Conservation (phyloP, 2,329 filamentous ascomycete genomes). For the Diaporthe ilicicola region DNA sequence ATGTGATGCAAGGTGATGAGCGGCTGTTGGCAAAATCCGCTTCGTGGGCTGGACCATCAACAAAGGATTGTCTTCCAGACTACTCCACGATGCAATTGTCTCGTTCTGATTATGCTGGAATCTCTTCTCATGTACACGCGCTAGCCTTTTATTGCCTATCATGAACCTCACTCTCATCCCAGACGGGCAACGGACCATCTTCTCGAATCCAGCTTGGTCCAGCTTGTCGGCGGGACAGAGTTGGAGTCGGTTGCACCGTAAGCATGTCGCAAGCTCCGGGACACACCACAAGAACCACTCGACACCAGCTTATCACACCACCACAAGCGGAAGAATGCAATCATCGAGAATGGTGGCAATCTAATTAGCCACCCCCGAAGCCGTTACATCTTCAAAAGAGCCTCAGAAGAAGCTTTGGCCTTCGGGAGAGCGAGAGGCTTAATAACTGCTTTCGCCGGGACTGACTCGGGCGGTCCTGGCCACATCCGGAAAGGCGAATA, state of each 20-base stretch:
- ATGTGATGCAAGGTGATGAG: background rate
- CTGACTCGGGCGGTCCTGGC: slow-evolving; percentile 24
- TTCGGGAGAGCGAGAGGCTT: background rate
- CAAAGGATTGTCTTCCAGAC: background rate
- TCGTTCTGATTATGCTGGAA: background rate
- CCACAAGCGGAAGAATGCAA: background rate
- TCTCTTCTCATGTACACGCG: background rate
- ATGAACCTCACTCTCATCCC: no score
- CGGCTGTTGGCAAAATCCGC: background rate
- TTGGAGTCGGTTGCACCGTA: background rate
- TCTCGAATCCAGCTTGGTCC: no score
- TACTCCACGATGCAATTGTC: background rate
- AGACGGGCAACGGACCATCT: background rate
- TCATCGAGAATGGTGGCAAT: background rate
- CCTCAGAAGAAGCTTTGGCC: slow-evolving; percentile 7
- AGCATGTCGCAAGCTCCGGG: background rate
- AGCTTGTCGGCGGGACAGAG: background rate
- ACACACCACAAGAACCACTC: background rate
- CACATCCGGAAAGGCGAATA: slow-evolving; percentile 26
- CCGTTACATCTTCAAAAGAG: background rate
- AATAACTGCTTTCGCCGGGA: background rate
- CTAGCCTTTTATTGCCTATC: no score
- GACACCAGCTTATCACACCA: background rate
- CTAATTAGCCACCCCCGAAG: background rate
- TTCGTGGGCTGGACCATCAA: background rate